phyloP scores from a whole-genome alignment of 192 early-diverging fungal genomes.

The Mortierella hygrophila region DNA sequence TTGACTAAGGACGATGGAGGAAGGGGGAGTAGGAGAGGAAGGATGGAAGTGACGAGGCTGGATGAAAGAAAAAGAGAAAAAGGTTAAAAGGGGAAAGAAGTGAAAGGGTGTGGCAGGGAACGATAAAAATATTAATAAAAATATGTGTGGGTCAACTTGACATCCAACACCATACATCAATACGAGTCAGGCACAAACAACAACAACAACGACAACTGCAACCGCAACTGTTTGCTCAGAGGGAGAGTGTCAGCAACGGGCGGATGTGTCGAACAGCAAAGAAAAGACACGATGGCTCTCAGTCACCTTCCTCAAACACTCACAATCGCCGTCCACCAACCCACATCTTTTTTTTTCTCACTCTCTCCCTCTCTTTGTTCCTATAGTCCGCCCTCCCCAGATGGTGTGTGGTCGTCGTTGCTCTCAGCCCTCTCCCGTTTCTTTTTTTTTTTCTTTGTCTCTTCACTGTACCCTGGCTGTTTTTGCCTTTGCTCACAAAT shows the following conservation, averaged over 20 bases:
- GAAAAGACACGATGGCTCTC: too few relatives aligned
- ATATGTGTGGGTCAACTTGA: not conserved
- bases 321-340: not conserved
- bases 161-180: not conserved
- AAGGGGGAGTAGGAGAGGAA: not conserved
- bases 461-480: not conserved
- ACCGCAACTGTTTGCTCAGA: too few relatives aligned
- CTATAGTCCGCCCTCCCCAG: not conserved
- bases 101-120: not conserved
- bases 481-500: not conserved
- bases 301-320: not conserved
- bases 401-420: not conserved
- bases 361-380: not conserved
- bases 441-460: too few relatives aligned
- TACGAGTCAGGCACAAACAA: not conserved
- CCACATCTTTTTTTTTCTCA: not conserved
- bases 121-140: not conserved
- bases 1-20: not conserved
- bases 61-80: not conserved
- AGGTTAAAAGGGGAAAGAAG: not conserved
- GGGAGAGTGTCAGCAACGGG: too few relatives aligned
- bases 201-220: not conserved
- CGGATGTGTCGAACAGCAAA: too few relatives aligned
- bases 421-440: not conserved
- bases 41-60: not conserved